Evolutionary conservation across 2,329 filamentous ascomycete species (phyloP).

Genomic region (Claviceps sp.): DNA sequence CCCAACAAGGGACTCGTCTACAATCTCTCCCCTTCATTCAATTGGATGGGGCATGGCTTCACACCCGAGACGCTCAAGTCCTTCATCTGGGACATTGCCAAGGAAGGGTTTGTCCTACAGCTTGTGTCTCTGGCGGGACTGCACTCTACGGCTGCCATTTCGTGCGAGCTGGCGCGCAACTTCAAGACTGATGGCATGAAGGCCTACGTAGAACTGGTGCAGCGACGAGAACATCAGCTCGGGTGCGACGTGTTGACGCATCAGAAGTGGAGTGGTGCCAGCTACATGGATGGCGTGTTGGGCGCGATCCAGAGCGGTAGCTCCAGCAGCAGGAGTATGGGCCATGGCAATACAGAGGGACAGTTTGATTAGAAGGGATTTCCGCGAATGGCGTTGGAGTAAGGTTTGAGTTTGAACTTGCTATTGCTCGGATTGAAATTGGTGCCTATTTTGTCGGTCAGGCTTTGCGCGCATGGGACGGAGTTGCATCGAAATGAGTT

Average conservation of each 20-base stretch:
- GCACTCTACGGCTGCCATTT: conserved; percentile 51
- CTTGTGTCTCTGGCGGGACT: conserved; percentile 53
- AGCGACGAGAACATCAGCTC: conserved; percentile 78
- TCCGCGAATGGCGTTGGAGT: background rate
- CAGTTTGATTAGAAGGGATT: conserved; percentile 33
- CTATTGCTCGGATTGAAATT: background rate
- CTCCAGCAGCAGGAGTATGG: conserved; percentile 84
- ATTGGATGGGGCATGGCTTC: conserved; percentile 96
- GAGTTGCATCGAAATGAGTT: conserved; percentile 2
- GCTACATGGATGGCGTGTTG: conserved; percentile 76
- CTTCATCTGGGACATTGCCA: conserved; percentile 93
- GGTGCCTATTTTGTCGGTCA: background rate
- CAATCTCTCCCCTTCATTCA: conserved; percentile 93
- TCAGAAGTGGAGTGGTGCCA: conserved; percentile 66
- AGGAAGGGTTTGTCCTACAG: conserved; percentile 66
- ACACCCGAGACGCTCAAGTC: conserved; percentile 66
- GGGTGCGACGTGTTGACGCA: conserved; percentile 89
- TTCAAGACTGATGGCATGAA: conserved; percentile 94
- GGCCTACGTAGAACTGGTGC: conserved; percentile 90
- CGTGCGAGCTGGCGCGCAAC: conserved; percentile 59
- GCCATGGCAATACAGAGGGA: conserved; percentile 80
- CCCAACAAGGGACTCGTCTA: conserved; percentile 88
- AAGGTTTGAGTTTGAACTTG: background rate
- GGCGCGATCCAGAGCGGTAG: conserved; percentile 86
- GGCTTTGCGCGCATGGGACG: background rate